Base-by-base conservation (phyloP, 768 basidiomycete genomes). In the Aureoboletus auriporus region DNA sequence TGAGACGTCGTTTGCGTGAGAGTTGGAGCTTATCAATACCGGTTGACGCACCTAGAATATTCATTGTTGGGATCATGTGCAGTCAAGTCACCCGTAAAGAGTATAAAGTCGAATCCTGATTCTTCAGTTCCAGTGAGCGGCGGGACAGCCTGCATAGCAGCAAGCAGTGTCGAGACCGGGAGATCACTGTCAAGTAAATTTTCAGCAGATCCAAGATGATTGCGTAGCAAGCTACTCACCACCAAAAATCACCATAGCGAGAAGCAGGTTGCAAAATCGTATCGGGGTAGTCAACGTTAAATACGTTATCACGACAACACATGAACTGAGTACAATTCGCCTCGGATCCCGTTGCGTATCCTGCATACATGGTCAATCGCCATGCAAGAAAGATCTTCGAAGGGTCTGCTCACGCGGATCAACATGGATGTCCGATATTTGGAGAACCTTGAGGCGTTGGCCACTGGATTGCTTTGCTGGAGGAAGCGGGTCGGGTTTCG, bases 11-110 rank as follows among this genome's bases (percentile, higher is more conserved):
- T 35, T 43, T 17, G 23, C 4, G 26, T 44, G 23, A 47, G 49
- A 33, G 1, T 14, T 12, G 8, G 8, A 14, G n/a, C 8, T 1
- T 23, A 27, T 46, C 14, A 12, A 29, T 8, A 29, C 9, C 6
- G 27, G 10, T 26, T 23, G 34, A 37, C 47, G 10, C 43, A 77
- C 80, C 79, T 71, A 12, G 77, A 80, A 20, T 85, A 67, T 62
- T 86, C 75, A 48, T 80, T 79, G 44, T 83, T 83, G 8, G 74
- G 61, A 60, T 88, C 86, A 57, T 88, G 86, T 6, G 80, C 76
- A 27, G 85, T 84, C 40, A 88, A 62, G 58, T 89, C 86, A 28
- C 86, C 85, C 0, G 84, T 88, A 58, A 77, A 89, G 12, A 89
- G 23, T 0, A 75, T 77, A 64, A 78, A 86, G 28, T 74, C 77